Percentiles rank a stretch among this genome's conserved stretches.
Conservation (phyloP, 192 early-diverging fungal species). For the Mortierella antarctica region DNA sequence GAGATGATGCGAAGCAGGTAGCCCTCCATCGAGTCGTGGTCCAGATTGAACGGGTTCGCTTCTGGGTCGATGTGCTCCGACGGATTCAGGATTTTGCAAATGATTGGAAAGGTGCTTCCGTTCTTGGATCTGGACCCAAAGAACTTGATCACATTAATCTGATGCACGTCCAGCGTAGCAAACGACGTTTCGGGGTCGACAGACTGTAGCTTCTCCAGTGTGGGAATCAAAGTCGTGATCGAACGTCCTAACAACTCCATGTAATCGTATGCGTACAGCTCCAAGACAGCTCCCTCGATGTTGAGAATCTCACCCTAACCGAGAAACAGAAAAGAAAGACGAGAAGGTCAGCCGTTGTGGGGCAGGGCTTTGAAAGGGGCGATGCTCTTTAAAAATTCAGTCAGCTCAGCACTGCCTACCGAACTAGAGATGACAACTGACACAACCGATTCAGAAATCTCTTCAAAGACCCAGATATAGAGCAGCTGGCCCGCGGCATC, state of each 20-base stretch:
- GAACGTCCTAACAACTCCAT: conserved; percentile 58
- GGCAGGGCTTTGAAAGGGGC: neutral
- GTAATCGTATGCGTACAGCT: conserved; percentile 64
- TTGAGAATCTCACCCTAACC: conserved; percentile 59
- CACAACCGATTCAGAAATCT: conserved; percentile 64
- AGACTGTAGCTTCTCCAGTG: conserved; percentile 41
- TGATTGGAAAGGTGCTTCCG: conserved; percentile 68
- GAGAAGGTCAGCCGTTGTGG: neutral
- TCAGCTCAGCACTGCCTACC: conserved; percentile 23
- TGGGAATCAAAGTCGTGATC: conserved; percentile 50
- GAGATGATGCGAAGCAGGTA: conserved; percentile 66
- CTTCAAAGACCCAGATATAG: conserved; percentile 75
- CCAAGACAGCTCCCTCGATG: conserved; percentile 56
- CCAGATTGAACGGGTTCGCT: conserved; percentile 38
- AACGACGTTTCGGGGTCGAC: conserved; percentile 42
- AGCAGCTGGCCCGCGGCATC: conserved; percentile 55
- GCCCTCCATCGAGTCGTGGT: conserved; percentile 20
- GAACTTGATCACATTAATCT: conserved; percentile 66
- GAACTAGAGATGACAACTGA: conserved; percentile 51
- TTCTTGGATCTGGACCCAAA: conserved; percentile 64
- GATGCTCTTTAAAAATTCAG: neutral
- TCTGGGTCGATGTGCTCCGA: conserved; percentile 26
- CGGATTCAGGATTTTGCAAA: conserved; percentile 55
- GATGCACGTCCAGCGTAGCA: conserved; percentile 54
- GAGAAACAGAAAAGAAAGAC: neutral